A percentile compares a stretch with the other conserved stretches of the same genome.
Evolutionary conservation across 352 stramenopile genomes (phyloP).

Genomic region (Globisporangium canariense): DNA sequence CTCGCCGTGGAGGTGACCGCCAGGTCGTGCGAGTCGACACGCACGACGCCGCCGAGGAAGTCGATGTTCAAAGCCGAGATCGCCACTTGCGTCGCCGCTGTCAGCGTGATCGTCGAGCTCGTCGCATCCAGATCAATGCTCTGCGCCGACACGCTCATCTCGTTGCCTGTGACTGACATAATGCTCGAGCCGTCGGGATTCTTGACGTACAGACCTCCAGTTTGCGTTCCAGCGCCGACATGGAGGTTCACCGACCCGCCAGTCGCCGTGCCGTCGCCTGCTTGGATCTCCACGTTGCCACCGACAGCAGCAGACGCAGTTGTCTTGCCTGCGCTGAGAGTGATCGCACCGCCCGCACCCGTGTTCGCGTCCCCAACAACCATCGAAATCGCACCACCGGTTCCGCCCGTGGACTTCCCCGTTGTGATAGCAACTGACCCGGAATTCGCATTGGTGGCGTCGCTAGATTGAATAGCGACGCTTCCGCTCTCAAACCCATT

Average conservation of each 20-base stretch:
- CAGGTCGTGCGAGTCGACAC: conserved; percentile 48
- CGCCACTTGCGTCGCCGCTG: conserved; percentile 29
- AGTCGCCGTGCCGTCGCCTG: conserved; percentile 23
- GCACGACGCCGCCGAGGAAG: conserved; percentile 37
- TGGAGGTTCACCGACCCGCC: conserved; percentile 42
- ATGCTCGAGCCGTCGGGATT: conserved; percentile 20
- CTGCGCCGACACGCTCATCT: conserved; percentile 23
- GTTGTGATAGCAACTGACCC: conserved; percentile 33
- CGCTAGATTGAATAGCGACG: conserved; percentile 34
- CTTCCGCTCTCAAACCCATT: conserved; percentile 30
- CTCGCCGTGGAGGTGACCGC: conserved; percentile 25
- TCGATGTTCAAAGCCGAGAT: conserved; percentile 43
- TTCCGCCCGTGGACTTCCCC: conserved; percentile 25
- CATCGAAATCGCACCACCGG: conserved; percentile 34
- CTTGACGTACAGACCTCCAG: conserved; percentile 34
- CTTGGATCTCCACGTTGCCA: conserved; percentile 37
- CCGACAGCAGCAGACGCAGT: conserved; percentile 25
- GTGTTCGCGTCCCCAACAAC: conserved; percentile 33
- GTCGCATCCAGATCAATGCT: conserved; percentile 38
- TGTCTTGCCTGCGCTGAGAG: conserved; percentile 41
- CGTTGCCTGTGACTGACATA: conserved; percentile 37
- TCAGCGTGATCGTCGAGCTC: conserved; percentile 39
- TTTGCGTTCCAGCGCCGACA: conserved; percentile 16
- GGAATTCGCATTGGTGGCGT: conserved; percentile 28
- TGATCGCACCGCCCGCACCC: conserved; percentile 32